A percentile compares a stretch with the other conserved stretches of the same genome.
Conservation (phyloP, 768 basidiomycete genomes). For the Leccinum rimulosum region DNA sequence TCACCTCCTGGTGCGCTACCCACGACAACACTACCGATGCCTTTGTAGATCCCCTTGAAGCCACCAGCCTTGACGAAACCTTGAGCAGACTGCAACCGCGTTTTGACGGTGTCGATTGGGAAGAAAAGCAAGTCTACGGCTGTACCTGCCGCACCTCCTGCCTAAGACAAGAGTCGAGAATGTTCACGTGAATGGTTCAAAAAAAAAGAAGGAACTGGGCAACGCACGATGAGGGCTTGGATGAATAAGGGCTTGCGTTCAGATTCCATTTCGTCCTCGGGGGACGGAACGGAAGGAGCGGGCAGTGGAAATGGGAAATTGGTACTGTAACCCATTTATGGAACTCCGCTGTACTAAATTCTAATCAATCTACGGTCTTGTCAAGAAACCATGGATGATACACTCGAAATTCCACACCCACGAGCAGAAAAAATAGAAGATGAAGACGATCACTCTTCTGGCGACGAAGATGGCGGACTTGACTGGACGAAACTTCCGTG, state of each 20-base stretch:
- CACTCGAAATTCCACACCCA: slow-evolving; percentile 43
- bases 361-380: background rate
- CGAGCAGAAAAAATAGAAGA: slow-evolving; percentile 16
- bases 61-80: slow-evolving; percentile 88
- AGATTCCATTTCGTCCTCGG: slow-evolving; percentile 22
- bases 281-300: slow-evolving; percentile 7
- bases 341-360: slow-evolving; percentile 1
- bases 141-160: slow-evolving; percentile 89
- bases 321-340: slow-evolving; percentile 6
- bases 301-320: background rate
- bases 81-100: slow-evolving; percentile 83
- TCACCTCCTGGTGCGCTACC: slow-evolving; percentile 95
- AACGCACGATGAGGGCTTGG: slow-evolving; percentile 47
- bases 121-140: slow-evolving; percentile 95
- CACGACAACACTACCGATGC: slow-evolving; percentile 89
- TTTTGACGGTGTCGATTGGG: slow-evolving; percentile 96
- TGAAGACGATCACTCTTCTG: slow-evolving; percentile 51
- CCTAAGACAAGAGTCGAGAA: slow-evolving; percentile 41
- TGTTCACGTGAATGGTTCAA: slow-evolving; percentile 10
- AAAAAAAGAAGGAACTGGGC: slow-evolving; percentile 8
- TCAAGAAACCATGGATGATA: slow-evolving; percentile 54
- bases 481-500: slow-evolving; percentile 83
- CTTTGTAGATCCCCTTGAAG: slow-evolving; percentile 88
- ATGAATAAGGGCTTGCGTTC: slow-evolving; percentile 40
- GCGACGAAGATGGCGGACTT: slow-evolving; percentile 72